Evolutionary conservation across 2,329 filamentous ascomycete genomes (phyloP).

Genomic region (Chaetomium globosum): DNA sequence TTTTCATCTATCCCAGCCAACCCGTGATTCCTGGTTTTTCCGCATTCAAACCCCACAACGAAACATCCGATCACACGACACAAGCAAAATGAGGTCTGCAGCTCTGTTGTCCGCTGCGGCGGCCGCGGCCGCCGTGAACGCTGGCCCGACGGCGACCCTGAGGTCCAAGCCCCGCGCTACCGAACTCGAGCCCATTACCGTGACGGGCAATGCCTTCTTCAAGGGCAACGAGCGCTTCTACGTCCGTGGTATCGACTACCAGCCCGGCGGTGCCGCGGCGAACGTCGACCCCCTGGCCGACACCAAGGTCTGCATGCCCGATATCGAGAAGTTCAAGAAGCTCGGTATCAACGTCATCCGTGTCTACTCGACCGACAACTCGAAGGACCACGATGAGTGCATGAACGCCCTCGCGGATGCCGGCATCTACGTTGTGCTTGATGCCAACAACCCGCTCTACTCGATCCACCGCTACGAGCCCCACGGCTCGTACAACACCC

Average conservation of each 20-base stretch:
- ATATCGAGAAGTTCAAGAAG: constrained; percentile 79
- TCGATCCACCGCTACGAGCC: constrained; percentile 54
- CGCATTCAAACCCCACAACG: not conserved
- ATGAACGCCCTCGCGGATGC: constrained; percentile 80
- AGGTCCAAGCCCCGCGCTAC: constrained; percentile 27
- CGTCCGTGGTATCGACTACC: constrained; percentile 63
- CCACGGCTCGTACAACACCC: constrained; percentile 77
- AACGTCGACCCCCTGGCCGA: constrained; percentile 75
- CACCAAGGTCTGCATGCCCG: constrained; percentile 69
- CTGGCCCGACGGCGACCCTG: constrained; percentile 26
- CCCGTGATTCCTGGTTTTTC: not conserved
- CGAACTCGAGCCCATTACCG: constrained; percentile 34
- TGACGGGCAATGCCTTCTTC: constrained; percentile 54
- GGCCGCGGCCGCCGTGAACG: constrained; percentile 32
- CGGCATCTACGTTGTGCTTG: constrained; percentile 88
- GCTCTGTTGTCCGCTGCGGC: constrained; percentile 33
- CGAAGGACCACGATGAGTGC: constrained; percentile 76
- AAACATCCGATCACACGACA: constrained; percentile 4
- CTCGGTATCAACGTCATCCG: constrained; percentile 89
- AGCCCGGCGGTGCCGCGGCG: constrained; percentile 60
- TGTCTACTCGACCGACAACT: constrained; percentile 92
- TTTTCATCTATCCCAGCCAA: constrained; percentile 15
- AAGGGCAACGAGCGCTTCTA: constrained; percentile 58
- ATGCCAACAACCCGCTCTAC: constrained; percentile 46
- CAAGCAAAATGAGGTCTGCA: constrained; percentile 31